phyloP scores from a whole-genome alignment of 108 stramenopile genomes.

The Asterionellopsis glacialis region DNA sequence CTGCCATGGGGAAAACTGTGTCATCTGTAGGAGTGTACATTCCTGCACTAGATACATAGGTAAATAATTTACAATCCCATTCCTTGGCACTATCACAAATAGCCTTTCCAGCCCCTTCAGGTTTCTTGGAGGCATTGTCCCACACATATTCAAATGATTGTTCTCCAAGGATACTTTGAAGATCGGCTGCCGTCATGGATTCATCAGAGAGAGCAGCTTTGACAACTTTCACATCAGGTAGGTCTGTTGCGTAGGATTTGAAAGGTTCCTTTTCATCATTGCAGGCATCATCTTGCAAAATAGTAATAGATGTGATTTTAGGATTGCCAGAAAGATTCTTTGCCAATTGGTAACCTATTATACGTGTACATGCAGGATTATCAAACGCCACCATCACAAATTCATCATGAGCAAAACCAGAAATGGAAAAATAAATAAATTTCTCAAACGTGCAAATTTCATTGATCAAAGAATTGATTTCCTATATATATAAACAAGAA shows the following conservation, averaged over 20 bases:
- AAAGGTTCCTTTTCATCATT: conserved; percentile 71
- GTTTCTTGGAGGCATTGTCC: conserved; percentile 83
- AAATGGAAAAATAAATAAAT: neutral
- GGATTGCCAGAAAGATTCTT: conserved; percentile 47
- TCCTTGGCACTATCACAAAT: conserved; percentile 56
- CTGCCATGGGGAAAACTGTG: conserved; percentile 70
- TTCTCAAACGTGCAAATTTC: neutral
- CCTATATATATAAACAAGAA: neutral
- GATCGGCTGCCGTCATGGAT: conserved; percentile 48
- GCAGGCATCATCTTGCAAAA: conserved; percentile 80
- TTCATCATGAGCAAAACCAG: neutral
- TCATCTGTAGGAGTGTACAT: conserved; percentile 59
- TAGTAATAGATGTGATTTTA: conserved; percentile 78
- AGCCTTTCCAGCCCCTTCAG: conserved; percentile 61
- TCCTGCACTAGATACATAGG: conserved; percentile 74
- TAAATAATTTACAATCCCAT: conserved; percentile 70
- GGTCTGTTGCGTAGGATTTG: conserved; percentile 59
- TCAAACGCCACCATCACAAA: too few species aligned
- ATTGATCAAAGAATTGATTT: neutral
- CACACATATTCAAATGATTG: conserved; percentile 72
- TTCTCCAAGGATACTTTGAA: conserved; percentile 44
- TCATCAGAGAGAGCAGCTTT: conserved; percentile 67
- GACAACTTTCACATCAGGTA: conserved; percentile 70
- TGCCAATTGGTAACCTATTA: conserved; percentile 63
- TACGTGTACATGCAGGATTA: too few species aligned